Base-by-base conservation (phyloP, 148 eudicot genomes). In the Nepenthes mirabilis region DNA sequence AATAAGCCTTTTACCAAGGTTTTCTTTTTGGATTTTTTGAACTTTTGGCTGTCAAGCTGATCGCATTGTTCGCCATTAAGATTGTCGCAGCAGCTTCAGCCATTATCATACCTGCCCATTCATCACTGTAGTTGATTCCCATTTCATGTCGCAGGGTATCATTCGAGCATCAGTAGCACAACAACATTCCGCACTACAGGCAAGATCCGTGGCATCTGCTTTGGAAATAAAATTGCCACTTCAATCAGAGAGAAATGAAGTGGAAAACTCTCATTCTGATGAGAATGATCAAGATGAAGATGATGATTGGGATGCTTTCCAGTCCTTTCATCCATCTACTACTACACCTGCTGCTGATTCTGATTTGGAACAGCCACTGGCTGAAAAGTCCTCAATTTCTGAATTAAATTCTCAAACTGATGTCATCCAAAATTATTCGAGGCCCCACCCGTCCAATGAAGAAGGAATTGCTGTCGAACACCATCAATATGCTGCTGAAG, bases 221-320 rank as follows among this genome's bases (percentile, higher is more conserved):
- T 81, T 93, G 66, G 84, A 74, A 58, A 89, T 93, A 57, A 93
- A 84, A 77, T 65, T 93, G 60, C 99, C 96, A 7, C 55, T 66
- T 57, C 81, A 82, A 56, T 74, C 76, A 53, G 80, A 73, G 58
- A 80, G 61, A 75, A 68, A 9, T 65, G 77, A 53, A 65, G 66
- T 62, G 53, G 64, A 67, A 48, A 66, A 33, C 2, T 52, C 47
- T 55, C 59, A 72, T 60, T 52, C 12, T 49, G 58, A 47, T 34
- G 70, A 72, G 6, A 85, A 78, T 36, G 77, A 65, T 6, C 86
- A 80, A 23, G 80, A 80, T n/a, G 88, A 82, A 14, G 86, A 85
- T 6, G 94, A 93, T 71, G 99, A 93, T 72, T 93, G 99, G 99
- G 99, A 88, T 69, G 63, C 91, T 74, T 93, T 93, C 68, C 99